phyloP scores from a whole-genome alignment of 2,329 filamentous ascomycete species.

The Thielaviopsis musarum region DNA sequence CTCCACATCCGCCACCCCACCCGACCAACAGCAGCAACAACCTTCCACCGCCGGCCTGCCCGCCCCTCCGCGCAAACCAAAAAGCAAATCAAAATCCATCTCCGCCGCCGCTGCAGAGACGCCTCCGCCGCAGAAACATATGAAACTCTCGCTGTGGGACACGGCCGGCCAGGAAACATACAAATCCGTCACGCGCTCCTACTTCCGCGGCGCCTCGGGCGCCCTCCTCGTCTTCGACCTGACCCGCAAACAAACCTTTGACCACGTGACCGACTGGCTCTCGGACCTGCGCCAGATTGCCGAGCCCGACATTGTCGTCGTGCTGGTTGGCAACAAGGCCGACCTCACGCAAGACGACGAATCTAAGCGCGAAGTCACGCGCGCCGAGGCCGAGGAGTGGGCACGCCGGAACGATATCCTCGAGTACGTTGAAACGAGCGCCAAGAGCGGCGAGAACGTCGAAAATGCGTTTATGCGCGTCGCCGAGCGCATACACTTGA shows the following conservation, averaged over 20 bases:
- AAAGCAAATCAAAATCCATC: slow-evolving; percentile 13
- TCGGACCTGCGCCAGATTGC: slow-evolving; percentile 88
- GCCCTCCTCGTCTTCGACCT: slow-evolving; percentile 89
- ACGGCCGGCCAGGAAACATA: slow-evolving; percentile 96
- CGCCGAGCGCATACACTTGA: slow-evolving; percentile 87
- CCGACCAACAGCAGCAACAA: slow-evolving; percentile 10
- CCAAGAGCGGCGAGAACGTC: slow-evolving; percentile 88
- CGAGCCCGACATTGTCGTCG: slow-evolving; percentile 85
- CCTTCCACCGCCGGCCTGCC: slow-evolving; percentile 28
- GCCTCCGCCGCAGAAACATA: slow-evolving; percentile 45
- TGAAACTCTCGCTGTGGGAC: slow-evolving; percentile 92
- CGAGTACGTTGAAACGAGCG: slow-evolving; percentile 89
- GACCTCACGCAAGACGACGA: slow-evolving; percentile 46
- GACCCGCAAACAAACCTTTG: slow-evolving; percentile 66
- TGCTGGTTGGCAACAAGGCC: slow-evolving; percentile 89
- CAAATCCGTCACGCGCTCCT: slow-evolving; percentile 86
- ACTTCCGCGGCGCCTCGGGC: slow-evolving; percentile 64
- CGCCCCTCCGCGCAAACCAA: slow-evolving; percentile 29
- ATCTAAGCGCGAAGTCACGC: slow-evolving; percentile 60
- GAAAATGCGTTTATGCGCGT: slow-evolving; percentile 87
- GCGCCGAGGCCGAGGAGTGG: slow-evolving; percentile 78
- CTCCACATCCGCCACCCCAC: slow-evolving; percentile 13
- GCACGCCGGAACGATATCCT: slow-evolving; percentile 70
- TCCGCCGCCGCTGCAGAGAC: slow-evolving; percentile 12
- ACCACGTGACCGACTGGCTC: slow-evolving; percentile 82